Evolutionary conservation across 495 filamentous ascomycete genomes (phyloP), one percentile per base, ranked within the genome.

Genomic region (Parathielavia appendiculata): DNA sequence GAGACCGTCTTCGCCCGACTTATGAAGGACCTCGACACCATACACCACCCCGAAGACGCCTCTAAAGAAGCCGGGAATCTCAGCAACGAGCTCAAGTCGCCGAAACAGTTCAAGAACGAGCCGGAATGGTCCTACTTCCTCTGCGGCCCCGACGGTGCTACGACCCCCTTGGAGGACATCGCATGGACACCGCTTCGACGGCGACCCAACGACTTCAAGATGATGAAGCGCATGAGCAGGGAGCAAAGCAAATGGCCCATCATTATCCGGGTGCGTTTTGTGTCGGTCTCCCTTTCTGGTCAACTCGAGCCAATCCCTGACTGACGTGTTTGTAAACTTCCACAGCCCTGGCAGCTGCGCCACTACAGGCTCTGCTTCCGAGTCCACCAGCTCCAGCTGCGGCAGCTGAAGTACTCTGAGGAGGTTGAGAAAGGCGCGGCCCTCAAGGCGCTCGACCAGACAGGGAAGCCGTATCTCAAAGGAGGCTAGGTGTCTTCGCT

Each of bases 41-140:
- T 57, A 14, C 46, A 57, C 11, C n/a, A 45, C 9, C 46, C 46
- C 10, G n/a, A 34, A 14, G 54, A 48, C 34, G 44, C 44, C 0
- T 20, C 16, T 5, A 14, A 49, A 35, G 45, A 56, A 19, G 54
- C 54, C 17, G 10, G 32, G 17, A 16, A 17, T 2, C 54, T 48
- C 7, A 5, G 1, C n/a, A 14, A 26, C 6, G n/a, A 49, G 14
- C 20, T 48, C 14, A 30, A 49, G 22, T 11, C 44, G 0, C n/a
- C 34, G 17, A n/a, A 9, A 1, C 30, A 30, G 3, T 1, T 36
- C 20, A 14, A 30, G 45, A n/a, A 50, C 23, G 46, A 35, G 4
- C 23, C 55, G 2, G 26, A 51, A 1, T 57, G 55, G 55, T 7
- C n/a, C 8, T 57, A 57, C 47, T 35, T 50, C 12, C 26, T 57